Evolutionary conservation across 805 yeast genomes (phyloP).

Genomic region (Teunomyces aglyptinius): DNA sequence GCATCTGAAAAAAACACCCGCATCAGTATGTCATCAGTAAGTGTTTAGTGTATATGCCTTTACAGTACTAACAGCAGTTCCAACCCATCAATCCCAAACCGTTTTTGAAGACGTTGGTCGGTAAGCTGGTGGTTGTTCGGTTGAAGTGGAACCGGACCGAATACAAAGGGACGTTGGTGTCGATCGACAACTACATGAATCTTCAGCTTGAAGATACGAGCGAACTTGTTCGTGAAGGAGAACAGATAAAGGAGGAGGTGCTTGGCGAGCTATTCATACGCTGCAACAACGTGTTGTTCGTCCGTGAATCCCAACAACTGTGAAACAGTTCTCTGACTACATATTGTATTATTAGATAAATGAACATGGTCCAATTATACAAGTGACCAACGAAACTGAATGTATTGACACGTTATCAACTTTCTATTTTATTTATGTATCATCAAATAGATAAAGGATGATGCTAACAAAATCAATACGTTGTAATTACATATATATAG

Average conservation of each 20-base stretch:
- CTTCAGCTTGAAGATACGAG: conserved; percentile 61
- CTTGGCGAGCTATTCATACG: conserved; percentile 29
- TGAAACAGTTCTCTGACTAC: background rate
- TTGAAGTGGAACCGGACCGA: conserved; percentile 90
- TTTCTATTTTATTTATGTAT: too few relatives aligned
- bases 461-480: too few relatives aligned
- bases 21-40: conserved; percentile 6
- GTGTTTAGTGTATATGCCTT: background rate
- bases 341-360: background rate
- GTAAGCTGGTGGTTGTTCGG: conserved; percentile 68
- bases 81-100: conserved; percentile 87
- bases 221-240: conserved; percentile 47
- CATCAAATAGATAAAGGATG: too few relatives aligned
- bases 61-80: conserved; percentile 21
- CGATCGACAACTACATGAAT: conserved; percentile 93
- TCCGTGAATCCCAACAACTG: conserved; percentile 14
- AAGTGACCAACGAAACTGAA: too few relatives aligned
- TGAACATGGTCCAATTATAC: too few relatives aligned
- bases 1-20: background rate
- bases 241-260: conserved; percentile 23
- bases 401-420: too few relatives aligned
- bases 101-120: conserved; percentile 74
- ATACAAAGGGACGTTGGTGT: conserved; percentile 72
- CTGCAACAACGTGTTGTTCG: conserved; percentile 28
- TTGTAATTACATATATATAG: too few relatives aligned